These are phyloP conservation scores for Alternaria sp. DNA, from an alignment of 2,329 filamentous ascomycete genomes.

Conservation along the genomic window DNA sequence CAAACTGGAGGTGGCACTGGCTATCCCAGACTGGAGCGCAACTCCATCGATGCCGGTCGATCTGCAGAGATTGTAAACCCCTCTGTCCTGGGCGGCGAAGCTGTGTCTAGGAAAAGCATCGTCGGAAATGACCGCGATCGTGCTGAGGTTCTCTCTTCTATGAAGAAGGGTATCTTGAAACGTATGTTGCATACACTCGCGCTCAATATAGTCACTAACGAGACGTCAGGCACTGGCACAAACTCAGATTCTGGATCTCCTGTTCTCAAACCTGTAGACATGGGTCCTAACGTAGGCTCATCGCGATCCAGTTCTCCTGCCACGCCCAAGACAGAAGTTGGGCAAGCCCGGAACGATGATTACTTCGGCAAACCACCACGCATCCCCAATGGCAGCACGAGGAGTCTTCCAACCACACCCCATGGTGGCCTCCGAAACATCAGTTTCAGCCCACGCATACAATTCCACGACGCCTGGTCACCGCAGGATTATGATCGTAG, in stretches of 20 bases:
- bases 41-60: constrained; percentile 73
- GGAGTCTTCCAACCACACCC: constrained; percentile 82
- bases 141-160: constrained; percentile 87
- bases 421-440: constrained; percentile 69
- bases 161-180: constrained; percentile 96
- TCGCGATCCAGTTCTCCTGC: constrained; percentile 86
- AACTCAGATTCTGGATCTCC: constrained; percentile 75
- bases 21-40: constrained; percentile 84
- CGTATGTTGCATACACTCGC: constrained; percentile 62
- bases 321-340: constrained; percentile 78
- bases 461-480: constrained; percentile 97
- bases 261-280: constrained; percentile 68
- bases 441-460: constrained; percentile 86
- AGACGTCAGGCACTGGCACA: constrained; percentile 53
- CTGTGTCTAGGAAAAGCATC: constrained; percentile 79
- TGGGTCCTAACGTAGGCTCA: constrained; percentile 73
- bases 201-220: constrained; percentile 27
- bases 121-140: constrained; percentile 89
- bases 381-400: constrained; percentile 73
- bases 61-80: constrained; percentile 58
- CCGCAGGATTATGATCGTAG: constrained; percentile 94
- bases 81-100: constrained; percentile 50
- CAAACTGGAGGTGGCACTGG: constrained; percentile 76
- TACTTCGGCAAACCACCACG: constrained; percentile 85
- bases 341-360: constrained; percentile 69